Percentiles rank a stretch among this genome's conserved stretches.
phyloP scores from a whole-genome alignment of 768 basidiomycete species.

The Mycena epipterygia region DNA sequence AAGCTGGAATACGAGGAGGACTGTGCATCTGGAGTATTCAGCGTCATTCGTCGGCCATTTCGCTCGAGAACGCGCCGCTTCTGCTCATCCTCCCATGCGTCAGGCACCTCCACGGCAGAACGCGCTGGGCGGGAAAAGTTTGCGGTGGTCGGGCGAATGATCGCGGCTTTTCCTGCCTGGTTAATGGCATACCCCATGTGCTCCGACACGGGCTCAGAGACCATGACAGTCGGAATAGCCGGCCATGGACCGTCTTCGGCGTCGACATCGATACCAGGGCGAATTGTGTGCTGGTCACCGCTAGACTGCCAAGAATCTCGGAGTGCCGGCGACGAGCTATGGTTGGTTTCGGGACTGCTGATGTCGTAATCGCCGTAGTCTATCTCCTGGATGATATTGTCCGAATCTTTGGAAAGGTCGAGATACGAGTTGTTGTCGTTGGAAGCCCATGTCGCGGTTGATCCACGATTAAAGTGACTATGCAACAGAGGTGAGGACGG shows the following conservation, averaged over 20 bases:
- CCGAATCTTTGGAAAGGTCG: conserved; percentile 41
- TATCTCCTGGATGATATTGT: conserved; percentile 42
- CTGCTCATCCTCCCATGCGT: conserved; percentile 55
- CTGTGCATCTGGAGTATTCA: conserved; percentile 34
- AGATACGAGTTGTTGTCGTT: conserved; percentile 54
- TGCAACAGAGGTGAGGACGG: conserved; percentile 61
- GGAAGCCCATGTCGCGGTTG: conserved; percentile 51
- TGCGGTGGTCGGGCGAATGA: conserved; percentile 57
- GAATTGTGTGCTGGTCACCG: conserved; percentile 27
- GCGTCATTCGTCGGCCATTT: conserved; percentile 59
- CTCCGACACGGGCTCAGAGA: conserved; percentile 60
- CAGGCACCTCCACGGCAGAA: conserved; percentile 54
- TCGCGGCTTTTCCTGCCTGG: conserved; percentile 55
- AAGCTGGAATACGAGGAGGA: neutral
- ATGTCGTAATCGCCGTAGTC: conserved; percentile 53
- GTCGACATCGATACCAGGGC: conserved; percentile 16
- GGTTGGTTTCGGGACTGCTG: conserved; percentile 58
- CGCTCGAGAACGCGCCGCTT: conserved; percentile 70
- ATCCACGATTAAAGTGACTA: conserved; percentile 59
- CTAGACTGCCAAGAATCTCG: conserved; percentile 59
- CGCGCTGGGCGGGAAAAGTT: conserved; percentile 79
- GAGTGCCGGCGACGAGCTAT: conserved; percentile 44
- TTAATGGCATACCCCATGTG: conserved; percentile 33
- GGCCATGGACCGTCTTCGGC: conserved; percentile 31
- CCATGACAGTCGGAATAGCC: conserved; percentile 66